Evolutionary conservation across 495 filamentous ascomycete genomes (phyloP).

Genomic region (Penicillium bialowiezense): DNA sequence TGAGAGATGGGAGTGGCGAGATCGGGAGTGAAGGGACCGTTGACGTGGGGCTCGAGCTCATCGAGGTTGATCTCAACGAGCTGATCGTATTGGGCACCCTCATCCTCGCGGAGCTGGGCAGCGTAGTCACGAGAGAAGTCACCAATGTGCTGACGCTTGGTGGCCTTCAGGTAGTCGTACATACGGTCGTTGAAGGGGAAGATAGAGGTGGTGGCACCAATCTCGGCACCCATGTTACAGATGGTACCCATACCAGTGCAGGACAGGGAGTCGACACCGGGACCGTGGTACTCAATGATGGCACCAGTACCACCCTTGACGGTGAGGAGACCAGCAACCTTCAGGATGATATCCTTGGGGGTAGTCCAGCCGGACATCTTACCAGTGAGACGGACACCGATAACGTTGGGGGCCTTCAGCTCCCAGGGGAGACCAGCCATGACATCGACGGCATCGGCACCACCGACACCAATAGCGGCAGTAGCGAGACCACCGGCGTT

Average conservation of each 20-base stretch:
- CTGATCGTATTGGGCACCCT: constrained; percentile 96
- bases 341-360: constrained; percentile 97
- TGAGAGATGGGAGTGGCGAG: constrained; percentile 96
- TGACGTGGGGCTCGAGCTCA: constrained; percentile 96
- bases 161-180: constrained; percentile 92
- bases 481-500: constrained; percentile 97
- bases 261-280: constrained; percentile 70
- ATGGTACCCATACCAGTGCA: constrained; percentile 70
- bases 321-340: constrained; percentile 94
- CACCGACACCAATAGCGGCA: constrained; percentile 95
- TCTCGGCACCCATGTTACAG: constrained; percentile 85
- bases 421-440: constrained; percentile 99
- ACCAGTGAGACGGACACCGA: constrained; percentile 92
- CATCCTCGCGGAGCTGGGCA: constrained; percentile 81
- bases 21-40: constrained; percentile 99
- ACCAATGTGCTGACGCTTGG: constrained; percentile 87
- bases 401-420: constrained; percentile 95
- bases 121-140: constrained; percentile 85
- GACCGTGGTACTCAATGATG: constrained; percentile 93
- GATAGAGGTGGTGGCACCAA: constrained; percentile 94
- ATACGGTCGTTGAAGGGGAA: constrained; percentile 99
- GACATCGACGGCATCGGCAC: constrained; percentile 97
- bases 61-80: constrained; percentile 92
- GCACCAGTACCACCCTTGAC: constrained; percentile 98
- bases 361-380: constrained; percentile 89